These are phyloP conservation scores for Talaromyces sp. DNA, from an alignment of 2,329 filamentous ascomycete species.

Conservation along the genomic window DNA sequence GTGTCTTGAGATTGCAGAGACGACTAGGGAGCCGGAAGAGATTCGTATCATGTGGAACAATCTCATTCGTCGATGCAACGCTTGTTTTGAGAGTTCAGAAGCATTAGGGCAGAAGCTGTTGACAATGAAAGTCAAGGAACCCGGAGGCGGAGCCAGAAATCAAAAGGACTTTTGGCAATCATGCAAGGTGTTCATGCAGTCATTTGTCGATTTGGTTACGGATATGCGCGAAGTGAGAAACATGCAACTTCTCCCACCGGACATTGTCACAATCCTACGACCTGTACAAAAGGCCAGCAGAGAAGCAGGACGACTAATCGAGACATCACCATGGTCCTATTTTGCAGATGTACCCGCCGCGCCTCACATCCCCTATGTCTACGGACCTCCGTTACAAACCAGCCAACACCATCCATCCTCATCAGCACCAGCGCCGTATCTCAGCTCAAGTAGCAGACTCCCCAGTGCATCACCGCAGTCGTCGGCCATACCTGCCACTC, in stretches of 20 bases:
- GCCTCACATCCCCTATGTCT: slow-evolving; percentile 27
- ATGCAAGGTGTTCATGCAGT: slow-evolving; percentile 57
- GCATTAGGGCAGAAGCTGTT: slow-evolving; percentile 67
- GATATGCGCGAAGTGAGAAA: slow-evolving; percentile 44
- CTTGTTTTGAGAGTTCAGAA: slow-evolving; percentile 68
- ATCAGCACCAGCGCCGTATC: slow-evolving; percentile 12
- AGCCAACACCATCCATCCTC: slow-evolving; percentile 31
- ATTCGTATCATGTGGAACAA: slow-evolving; percentile 62
- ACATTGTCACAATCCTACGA: slow-evolving; percentile 68
- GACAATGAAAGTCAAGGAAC: slow-evolving; percentile 78
- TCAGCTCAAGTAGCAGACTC: slow-evolving; percentile 1
- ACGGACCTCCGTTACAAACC: slow-evolving; percentile 33
- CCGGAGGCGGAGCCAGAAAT: slow-evolving; percentile 58
- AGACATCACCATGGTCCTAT: slow-evolving; percentile 58
- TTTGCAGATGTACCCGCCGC: slow-evolving; percentile 42
- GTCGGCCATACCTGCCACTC: slow-evolving; percentile 70
- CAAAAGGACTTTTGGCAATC: slow-evolving; percentile 61
- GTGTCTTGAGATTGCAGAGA: slow-evolving; percentile 59
- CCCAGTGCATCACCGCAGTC: slow-evolving; percentile 43
- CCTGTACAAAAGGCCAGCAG: slow-evolving; percentile 79
- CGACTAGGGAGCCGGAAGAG: slow-evolving; percentile 55
- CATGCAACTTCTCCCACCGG: slow-evolving; percentile 51
- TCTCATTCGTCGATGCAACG: slow-evolving; percentile 65
- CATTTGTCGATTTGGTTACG: slow-evolving; percentile 44
- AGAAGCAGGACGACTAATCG: slow-evolving; percentile 70